Evolutionary conservation across 1,139 yeast genomes (phyloP).

Genomic region (Pichia sp.): DNA sequence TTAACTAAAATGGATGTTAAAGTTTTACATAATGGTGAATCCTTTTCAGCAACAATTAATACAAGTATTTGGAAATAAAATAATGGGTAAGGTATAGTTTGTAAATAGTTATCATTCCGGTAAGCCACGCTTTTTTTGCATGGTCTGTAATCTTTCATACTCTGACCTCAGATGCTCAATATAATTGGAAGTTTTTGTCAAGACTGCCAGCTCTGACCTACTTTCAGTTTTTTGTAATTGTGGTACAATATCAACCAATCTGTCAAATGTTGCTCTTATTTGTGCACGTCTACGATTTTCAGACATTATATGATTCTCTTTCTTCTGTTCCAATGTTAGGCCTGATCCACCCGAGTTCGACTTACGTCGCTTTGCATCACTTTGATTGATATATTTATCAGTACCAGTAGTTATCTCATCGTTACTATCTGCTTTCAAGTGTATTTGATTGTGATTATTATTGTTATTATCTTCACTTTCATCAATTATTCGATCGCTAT

Average conservation of each 20-base stretch:
- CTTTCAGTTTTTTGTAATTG: conserved; percentile 31
- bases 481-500: background rate
- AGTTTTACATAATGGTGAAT: conserved; percentile 17
- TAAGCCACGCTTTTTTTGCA: conserved; percentile 5
- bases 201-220: conserved; percentile 35
- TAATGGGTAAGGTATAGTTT: background rate
- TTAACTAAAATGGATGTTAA: conserved; percentile 21
- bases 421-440: background rate
- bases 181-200: conserved; percentile 26
- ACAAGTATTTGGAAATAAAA: conserved; percentile 8
- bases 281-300: conserved; percentile 37
- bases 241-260: conserved; percentile 35
- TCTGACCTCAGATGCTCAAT: conserved; percentile 22
- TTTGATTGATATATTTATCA: background rate
- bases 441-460: background rate
- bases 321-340: conserved; percentile 33
- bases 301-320: conserved; percentile 36
- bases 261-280: conserved; percentile 35
- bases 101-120: background rate
- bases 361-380: background rate
- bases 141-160: conserved; percentile 6
- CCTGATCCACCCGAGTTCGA: background rate
- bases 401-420: background rate
- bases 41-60: conserved; percentile 7
- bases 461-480: background rate